Conservation (phyloP, 345 rosid genomes). For the Rhodomyrtus tomentosa region DNA sequence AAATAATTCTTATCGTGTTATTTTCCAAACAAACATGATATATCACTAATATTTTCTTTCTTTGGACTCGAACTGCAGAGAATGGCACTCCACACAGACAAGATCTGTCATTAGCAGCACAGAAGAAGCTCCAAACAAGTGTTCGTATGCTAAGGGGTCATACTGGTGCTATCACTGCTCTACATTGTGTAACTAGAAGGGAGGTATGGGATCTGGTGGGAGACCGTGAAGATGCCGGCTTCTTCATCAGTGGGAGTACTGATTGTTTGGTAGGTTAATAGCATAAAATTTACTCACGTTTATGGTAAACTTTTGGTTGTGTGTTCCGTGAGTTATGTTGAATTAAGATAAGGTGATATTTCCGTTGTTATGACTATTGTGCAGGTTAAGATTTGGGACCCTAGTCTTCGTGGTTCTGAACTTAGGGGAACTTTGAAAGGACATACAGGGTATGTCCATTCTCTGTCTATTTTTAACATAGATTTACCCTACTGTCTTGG, state of each 20-base stretch:
- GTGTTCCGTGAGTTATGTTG: background rate
- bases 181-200: conserved; percentile 94
- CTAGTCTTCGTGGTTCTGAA: conserved; percentile 96
- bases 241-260: conserved; percentile 98
- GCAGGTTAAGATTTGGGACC: conserved; percentile 99
- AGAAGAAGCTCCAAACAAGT: conserved; percentile 88
- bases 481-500: background rate
- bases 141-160: conserved; percentile 89
- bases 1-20: background rate
- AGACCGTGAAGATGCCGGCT: conserved; percentile 98
- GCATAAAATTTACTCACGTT: background rate
- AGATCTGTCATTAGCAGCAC: conserved; percentile 65
- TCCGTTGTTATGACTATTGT: background rate
- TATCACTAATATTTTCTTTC: background rate
- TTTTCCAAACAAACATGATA: background rate
- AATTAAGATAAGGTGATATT: background rate
- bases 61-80: conserved; percentile 16
- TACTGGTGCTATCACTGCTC: conserved; percentile 83
- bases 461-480: background rate
- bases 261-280: conserved; percentile 59
- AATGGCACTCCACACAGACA: conserved; percentile 40
- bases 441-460: conserved; percentile 57
- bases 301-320: background rate
- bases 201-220: conserved; percentile 99
- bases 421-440: conserved; percentile 90